phyloP scores from a whole-genome alignment of 2,329 filamentous ascomycete genomes.

The Huntiella savannae region DNA sequence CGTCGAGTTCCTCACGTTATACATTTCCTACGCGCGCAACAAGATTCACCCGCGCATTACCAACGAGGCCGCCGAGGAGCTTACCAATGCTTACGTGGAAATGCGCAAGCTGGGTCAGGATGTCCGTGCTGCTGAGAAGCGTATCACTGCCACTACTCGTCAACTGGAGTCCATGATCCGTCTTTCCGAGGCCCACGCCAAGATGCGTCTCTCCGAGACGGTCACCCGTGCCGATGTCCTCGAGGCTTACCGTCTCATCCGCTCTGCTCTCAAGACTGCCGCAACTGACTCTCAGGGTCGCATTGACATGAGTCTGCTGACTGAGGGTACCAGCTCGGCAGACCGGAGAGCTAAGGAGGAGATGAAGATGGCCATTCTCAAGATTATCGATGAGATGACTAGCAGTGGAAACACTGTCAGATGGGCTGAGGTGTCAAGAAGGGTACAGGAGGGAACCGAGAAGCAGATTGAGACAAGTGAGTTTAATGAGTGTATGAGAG shows the following conservation, averaged over 20 bases:
- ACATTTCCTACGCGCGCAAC: constrained; percentile 88
- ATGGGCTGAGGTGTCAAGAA: constrained; percentile 59
- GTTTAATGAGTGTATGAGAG: constrained; percentile 63
- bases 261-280: constrained; percentile 83
- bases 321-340: constrained; percentile 79
- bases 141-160: constrained; percentile 91
- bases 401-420: constrained; percentile 46
- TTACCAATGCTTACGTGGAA: constrained; percentile 73
- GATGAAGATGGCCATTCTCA: constrained; percentile 52
- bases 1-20: constrained; percentile 85
- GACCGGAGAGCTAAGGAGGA: constrained; percentile 70
- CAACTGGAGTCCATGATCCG: constrained; percentile 98
- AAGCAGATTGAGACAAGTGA: constrained; percentile 57
- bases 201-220: constrained; percentile 68
- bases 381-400: constrained; percentile 61
- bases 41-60: constrained; percentile 71
- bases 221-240: constrained; percentile 70
- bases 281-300: constrained; percentile 86
- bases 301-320: constrained; percentile 91
- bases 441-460: constrained; percentile 51
- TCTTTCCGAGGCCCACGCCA: constrained; percentile 85
- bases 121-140: constrained; percentile 72
- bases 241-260: constrained; percentile 84
- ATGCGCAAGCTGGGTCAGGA: constrained; percentile 89
- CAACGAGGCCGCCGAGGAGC: constrained; percentile 58